These are phyloP conservation scores for Kodamaea leandrae DNA, from an alignment of 805 yeast genomes.

Conservation along the genomic window DNA sequence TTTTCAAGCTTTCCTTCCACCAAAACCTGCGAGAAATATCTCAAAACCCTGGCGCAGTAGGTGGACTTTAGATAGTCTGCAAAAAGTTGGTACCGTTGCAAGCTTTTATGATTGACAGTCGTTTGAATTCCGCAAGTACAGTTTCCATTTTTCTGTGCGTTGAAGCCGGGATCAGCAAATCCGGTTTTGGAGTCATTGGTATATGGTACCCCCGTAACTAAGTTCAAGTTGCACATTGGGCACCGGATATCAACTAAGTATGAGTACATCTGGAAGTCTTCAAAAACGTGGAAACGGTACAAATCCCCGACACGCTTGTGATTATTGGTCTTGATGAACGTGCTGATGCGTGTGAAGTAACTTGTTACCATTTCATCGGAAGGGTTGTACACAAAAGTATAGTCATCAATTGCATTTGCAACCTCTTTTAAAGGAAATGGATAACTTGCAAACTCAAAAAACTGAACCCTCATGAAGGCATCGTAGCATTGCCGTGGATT, in stretches of 20 bases:
- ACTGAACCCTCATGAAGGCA: slow-evolving; percentile 14
- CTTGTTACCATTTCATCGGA: neutral
- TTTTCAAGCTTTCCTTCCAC: no score
- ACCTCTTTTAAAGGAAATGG: slow-evolving; percentile 21
- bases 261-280: slow-evolving; percentile 4
- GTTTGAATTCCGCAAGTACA: slow-evolving; percentile 2
- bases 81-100: slow-evolving; percentile 13
- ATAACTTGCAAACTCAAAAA: slow-evolving; percentile 15
- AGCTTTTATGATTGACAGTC: slow-evolving; percentile 18
- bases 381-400: slow-evolving; percentile 15
- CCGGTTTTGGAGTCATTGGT: slow-evolving; percentile 13
- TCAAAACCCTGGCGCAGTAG: no score
- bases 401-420: slow-evolving; percentile 10
- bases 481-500: slow-evolving; percentile 19
- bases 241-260: slow-evolving; percentile 5
- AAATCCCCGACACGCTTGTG: neutral
- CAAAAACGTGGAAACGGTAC: neutral
- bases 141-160: neutral
- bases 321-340: neutral
- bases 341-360: slow-evolving; percentile 10
- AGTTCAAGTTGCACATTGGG: neutral
- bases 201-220: slow-evolving; percentile 10
- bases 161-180: slow-evolving; percentile 16
- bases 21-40: no score
- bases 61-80: no score